A percentile compares a stretch with the other conserved stretches of the same genome.
Evolutionary conservation across 176 grass and related monocot genomes (phyloP).

Genomic region (Poa annua): DNA sequence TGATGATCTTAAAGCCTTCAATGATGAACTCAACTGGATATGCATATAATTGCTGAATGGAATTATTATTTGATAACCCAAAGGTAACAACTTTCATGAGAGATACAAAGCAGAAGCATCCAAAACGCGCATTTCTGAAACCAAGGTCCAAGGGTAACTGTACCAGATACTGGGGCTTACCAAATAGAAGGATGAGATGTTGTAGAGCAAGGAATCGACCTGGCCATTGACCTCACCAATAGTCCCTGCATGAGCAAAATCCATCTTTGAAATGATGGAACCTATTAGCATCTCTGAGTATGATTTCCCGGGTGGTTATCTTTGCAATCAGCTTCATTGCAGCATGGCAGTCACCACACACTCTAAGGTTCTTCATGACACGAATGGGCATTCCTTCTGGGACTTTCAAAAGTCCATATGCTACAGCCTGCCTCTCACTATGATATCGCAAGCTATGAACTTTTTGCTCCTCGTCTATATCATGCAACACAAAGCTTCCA

Average conservation of each 20-base stretch:
- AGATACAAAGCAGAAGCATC: constrained; percentile 33
- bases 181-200: constrained; percentile 33
- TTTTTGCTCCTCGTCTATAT: constrained; percentile 82
- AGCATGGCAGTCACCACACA: constrained; percentile 85
- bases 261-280: constrained; percentile 82
- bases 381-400: constrained; percentile 67
- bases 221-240: constrained; percentile 64
- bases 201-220: constrained; percentile 28
- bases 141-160: constrained; percentile 6
- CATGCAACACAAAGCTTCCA: constrained; percentile 77
- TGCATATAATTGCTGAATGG: neutral
- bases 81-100: neutral
- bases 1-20: neutral
- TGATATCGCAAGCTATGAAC: constrained; percentile 72
- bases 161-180: constrained; percentile 19
- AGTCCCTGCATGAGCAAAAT: constrained; percentile 76
- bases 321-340: constrained; percentile 75
- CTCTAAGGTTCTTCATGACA: constrained; percentile 87
- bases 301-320: constrained; percentile 61
- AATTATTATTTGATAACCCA: constrained; percentile 18
- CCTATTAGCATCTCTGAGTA: constrained; percentile 84
- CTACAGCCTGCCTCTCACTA: constrained; percentile 86
- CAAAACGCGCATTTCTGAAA: constrained; percentile 21
- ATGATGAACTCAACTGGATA: constrained; percentile 8
- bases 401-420: constrained; percentile 79